phyloP scores from a whole-genome alignment of 257 asterid genomes.

The Eustoma russellianum region DNA sequence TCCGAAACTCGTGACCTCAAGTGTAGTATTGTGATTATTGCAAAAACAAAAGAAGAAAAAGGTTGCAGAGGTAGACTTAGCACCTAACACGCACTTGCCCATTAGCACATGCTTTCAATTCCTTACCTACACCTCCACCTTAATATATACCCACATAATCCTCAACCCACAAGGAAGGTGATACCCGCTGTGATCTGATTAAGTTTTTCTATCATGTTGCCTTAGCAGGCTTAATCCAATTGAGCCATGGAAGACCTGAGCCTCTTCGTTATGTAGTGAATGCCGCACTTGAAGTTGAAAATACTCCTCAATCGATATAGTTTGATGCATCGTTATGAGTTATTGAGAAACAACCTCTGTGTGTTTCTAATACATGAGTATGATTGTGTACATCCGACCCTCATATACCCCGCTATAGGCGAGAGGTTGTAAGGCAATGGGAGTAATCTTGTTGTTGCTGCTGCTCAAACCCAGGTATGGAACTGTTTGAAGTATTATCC shows the following conservation, averaged over 20 bases:
- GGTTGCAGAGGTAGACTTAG: no score
- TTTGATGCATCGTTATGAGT: no score
- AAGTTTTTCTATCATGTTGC: neutral
- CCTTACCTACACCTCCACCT: neutral
- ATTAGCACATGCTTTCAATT: slow-evolving; percentile 14
- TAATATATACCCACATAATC: neutral
- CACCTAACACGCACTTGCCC: no score
- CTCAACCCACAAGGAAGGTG: neutral
- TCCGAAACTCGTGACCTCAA: no score
- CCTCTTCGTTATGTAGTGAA: slow-evolving; percentile 89
- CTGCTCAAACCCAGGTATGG: slow-evolving; percentile 85
- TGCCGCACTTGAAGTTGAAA: slow-evolving; percentile 86
- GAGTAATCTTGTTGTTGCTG: slow-evolving; percentile 91
- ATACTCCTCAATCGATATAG: no score
- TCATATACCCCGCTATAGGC: no score
- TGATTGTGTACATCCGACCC: no score
- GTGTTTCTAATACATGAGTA: no score
- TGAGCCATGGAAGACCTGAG: slow-evolving; percentile 90
- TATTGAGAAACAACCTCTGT: no score
- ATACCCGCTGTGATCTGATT: neutral
- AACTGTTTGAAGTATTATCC: no score
- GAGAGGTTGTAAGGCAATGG: slow-evolving; percentile 95
- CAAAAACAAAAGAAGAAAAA: no score
- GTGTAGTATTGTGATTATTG: no score
- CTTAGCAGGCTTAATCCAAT: slow-evolving; percentile 80